Percentiles rank a stretch among this genome's conserved stretches.
Conservation (phyloP, 352 stramenopile species). For the Globisporangium middletonii region DNA sequence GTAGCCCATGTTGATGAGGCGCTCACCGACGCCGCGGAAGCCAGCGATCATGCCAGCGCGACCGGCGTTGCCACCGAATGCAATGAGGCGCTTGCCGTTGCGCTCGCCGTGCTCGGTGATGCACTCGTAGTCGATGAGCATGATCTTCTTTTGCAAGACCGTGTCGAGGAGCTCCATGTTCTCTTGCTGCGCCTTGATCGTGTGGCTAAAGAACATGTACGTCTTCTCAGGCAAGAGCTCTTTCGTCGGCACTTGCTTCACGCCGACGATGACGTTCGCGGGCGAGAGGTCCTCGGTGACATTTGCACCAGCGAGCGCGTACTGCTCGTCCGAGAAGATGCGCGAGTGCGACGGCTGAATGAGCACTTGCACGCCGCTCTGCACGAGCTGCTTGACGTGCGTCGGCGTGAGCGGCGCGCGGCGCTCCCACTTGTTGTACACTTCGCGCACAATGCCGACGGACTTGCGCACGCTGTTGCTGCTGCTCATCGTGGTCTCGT, state of each 20-base stretch:
- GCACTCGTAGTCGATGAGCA: constrained; percentile 96
- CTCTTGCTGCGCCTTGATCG: constrained; percentile 95
- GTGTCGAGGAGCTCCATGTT: constrained; percentile 95
- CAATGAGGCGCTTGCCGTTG: constrained; percentile 85
- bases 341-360: constrained; percentile 91
- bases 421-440: constrained; percentile 96
- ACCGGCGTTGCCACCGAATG: constrained; percentile 93
- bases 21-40: constrained; percentile 91
- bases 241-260: constrained; percentile 90
- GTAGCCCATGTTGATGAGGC: constrained; percentile 89
- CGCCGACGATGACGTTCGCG: constrained; percentile 92
- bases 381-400: constrained; percentile 84
- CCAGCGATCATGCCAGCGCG: constrained; percentile 93
- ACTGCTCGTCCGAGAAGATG: constrained; percentile 93
- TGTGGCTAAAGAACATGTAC: constrained; percentile 97
- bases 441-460: constrained; percentile 91
- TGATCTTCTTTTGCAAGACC: constrained; percentile 89
- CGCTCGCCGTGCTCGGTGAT: constrained; percentile 85
- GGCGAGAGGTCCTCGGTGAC: constrained; percentile 86
- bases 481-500: constrained; percentile 5
- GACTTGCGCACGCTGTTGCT: constrained; percentile 33
- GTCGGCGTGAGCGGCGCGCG: constrained; percentile 87
- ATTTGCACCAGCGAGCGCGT: constrained; percentile 81
- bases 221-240: constrained; percentile 89
- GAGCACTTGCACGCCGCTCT: constrained; percentile 82